A percentile compares a stretch with the other conserved stretches of the same genome.
Conservation (phyloP, 176 grass and related monocot genomes). For the Panicum miliaceum region DNA sequence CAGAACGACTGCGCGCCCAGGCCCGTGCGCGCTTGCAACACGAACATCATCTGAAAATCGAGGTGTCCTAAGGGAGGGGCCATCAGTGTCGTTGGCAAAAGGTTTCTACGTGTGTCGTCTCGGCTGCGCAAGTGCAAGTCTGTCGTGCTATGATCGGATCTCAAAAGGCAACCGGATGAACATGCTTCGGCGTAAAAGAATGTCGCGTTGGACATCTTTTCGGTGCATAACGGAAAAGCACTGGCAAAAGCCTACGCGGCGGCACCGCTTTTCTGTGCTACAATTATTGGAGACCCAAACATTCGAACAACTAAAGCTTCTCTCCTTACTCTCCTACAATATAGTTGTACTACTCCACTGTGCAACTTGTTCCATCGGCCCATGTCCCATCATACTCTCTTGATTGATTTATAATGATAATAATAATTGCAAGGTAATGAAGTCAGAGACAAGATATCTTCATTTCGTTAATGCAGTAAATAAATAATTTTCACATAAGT, state of each 20-base stretch:
- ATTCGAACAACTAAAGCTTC: slow-evolving; percentile 40
- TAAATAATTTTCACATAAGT: background rate
- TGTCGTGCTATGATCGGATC: background rate
- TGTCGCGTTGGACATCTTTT: background rate
- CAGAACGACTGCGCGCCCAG: too few species aligned
- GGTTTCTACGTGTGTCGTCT: background rate
- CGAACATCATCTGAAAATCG: too few species aligned
- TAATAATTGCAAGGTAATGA: background rate
- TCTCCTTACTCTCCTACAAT: background rate
- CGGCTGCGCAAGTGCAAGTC: background rate
- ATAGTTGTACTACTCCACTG: background rate
- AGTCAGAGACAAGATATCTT: background rate
- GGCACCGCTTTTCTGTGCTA: background rate
- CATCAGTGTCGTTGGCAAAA: background rate
- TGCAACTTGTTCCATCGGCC: slow-evolving; percentile 12
- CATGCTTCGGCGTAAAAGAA: slow-evolving; percentile 25
- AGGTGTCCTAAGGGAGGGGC: too few species aligned
- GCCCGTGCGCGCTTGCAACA: too few species aligned
- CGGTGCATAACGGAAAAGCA: background rate
- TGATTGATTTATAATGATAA: background rate
- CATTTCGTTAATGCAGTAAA: background rate
- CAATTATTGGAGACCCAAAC: slow-evolving; percentile 37
- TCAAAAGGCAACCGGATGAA: background rate
- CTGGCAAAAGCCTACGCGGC: background rate
- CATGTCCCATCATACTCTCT: background rate